A percentile compares a stretch with the other conserved stretches of the same genome.
Evolutionary conservation across 2,329 filamentous ascomycete species (phyloP).

Genomic region (Cyphellophora attinorum): DNA sequence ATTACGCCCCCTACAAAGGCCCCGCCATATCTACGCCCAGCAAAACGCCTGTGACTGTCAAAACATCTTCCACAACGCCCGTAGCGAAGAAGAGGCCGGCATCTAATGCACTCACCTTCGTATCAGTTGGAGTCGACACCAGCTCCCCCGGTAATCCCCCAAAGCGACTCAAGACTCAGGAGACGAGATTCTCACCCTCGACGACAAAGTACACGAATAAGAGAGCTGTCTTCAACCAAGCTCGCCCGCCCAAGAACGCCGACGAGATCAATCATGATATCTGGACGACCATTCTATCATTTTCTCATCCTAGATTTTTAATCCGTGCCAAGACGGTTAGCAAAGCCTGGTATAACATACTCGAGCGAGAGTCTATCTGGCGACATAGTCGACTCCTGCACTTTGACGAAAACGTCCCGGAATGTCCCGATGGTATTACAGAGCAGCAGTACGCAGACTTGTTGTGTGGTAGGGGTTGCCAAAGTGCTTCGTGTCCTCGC

Average conservation of each 20-base stretch:
- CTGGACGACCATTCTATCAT: constrained; percentile 15
- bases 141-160: too few relatives aligned
- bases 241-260: constrained; percentile 8
- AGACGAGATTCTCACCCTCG: too few relatives aligned
- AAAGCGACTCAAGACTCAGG: too few relatives aligned
- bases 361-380: constrained; percentile 15
- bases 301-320: constrained; percentile 14
- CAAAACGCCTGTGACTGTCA: too few relatives aligned
- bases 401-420: constrained; percentile 12
- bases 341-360: constrained; percentile 9
- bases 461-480: constrained; percentile 16
- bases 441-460: constrained; percentile 18
- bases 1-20: too few relatives aligned
- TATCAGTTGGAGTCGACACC: too few relatives aligned
- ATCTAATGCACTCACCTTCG: too few relatives aligned
- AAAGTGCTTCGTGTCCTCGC: constrained; percentile 12
- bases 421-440: constrained; percentile 12
- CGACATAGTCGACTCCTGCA: constrained; percentile 11
- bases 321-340: constrained; percentile 14
- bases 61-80: too few relatives aligned
- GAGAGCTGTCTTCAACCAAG: not conserved
- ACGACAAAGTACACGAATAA: not conserved
- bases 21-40: too few relatives aligned
- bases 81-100: too few relatives aligned
- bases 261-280: constrained; percentile 13